Percentiles rank a stretch among this genome's conserved stretches.
Conservation (phyloP, 148 eudicot species). For the Fagopyrum esculentum region DNA sequence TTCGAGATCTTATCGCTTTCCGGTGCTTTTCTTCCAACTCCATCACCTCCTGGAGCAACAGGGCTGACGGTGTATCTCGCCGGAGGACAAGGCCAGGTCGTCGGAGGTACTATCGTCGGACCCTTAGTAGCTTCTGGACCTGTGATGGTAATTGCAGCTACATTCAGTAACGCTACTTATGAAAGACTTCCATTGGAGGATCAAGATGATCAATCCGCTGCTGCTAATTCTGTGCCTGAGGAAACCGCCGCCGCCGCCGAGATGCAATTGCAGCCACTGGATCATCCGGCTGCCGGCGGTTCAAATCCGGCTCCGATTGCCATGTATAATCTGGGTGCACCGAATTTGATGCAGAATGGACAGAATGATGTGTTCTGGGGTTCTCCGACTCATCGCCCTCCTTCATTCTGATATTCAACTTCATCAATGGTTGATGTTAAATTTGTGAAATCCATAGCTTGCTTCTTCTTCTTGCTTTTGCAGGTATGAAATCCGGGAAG, state of each 20-base stretch:
- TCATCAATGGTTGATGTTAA: background rate
- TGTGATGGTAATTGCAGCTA: slow-evolving; percentile 7
- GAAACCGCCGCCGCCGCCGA: background rate
- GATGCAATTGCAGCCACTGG: background rate
- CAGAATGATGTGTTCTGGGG: slow-evolving; percentile 7
- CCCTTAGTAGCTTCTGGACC: slow-evolving; percentile 2
- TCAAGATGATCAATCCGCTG: background rate
- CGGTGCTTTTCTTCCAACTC: background rate
- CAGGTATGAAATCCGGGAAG: background rate
- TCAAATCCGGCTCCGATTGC: background rate
- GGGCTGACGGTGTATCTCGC: slow-evolving; percentile 4
- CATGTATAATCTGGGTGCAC: background rate
- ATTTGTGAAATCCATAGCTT: too few species aligned
- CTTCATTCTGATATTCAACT: background rate
- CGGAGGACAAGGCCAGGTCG: slow-evolving; percentile 9
- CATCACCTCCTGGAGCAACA: background rate
- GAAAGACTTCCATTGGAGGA: slow-evolving; percentile 3
- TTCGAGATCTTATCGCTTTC: slow-evolving; percentile 8
- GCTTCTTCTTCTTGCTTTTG: background rate
- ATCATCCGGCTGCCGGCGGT: background rate
- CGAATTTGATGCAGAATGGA: slow-evolving; percentile 3
- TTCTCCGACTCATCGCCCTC: background rate
- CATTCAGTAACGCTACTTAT: slow-evolving; percentile 7
- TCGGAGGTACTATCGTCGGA: background rate
- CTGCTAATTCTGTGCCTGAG: background rate